Percentiles rank a stretch among this genome's conserved stretches.
phyloP scores from a whole-genome alignment of 1,284 basidiomycete genomes.

The Gymnopus androsaceus region DNA sequence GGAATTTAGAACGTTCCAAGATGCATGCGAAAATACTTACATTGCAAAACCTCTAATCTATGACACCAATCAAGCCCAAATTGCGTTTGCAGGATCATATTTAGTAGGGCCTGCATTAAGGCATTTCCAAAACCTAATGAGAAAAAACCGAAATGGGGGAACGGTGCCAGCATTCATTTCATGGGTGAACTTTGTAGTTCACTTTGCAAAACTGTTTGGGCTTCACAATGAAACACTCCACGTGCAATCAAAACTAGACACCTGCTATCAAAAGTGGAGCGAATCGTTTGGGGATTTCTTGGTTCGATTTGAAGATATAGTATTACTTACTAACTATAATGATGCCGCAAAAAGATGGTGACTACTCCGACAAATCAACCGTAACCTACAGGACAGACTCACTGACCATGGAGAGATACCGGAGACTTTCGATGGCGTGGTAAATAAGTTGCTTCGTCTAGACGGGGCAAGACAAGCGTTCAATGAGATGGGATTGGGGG shows the following conservation, averaged over 20 bases:
- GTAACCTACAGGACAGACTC: not conserved
- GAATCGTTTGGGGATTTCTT: conserved; percentile 3
- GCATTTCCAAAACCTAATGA: not conserved
- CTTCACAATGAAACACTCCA: conserved; percentile 5
- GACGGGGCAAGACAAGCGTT: conserved; percentile 2
- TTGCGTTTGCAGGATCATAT: conserved; percentile 2
- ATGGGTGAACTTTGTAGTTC: not conserved
- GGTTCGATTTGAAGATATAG: conserved; percentile 6
- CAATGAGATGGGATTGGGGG: not conserved
- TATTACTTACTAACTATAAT: not conserved
- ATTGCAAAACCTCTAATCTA: conserved; percentile 1
- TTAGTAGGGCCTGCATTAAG: not conserved
- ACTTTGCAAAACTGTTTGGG: not conserved
- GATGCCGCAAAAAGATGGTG: not conserved
- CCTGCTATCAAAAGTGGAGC: too few species aligned
- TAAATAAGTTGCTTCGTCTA: not conserved
- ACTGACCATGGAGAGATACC: not conserved
- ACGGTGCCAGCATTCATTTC: not conserved
- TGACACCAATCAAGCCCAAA: not conserved
- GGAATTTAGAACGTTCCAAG: not conserved
- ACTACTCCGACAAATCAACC: not conserved
- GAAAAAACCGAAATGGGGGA: not conserved
- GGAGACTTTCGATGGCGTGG: not conserved
- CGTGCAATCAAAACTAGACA: conserved; percentile 1
- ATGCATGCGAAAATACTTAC: not conserved